These are phyloP conservation scores for Quercus ilex DNA, from an alignment of 306 rosid species.

Conservation along the genomic window DNA sequence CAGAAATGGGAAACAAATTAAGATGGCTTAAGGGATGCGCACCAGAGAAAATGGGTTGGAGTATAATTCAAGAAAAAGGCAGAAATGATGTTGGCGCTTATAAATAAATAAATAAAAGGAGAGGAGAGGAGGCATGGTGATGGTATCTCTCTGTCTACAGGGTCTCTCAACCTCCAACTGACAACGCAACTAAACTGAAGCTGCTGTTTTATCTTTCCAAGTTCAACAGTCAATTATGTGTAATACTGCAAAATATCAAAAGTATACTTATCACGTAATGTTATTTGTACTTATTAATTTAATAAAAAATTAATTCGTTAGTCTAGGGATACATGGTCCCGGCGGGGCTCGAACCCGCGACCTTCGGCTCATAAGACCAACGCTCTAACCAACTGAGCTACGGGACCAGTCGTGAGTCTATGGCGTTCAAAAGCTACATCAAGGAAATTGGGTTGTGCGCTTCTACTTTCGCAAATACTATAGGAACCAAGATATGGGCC, in stretches of 20 bases:
- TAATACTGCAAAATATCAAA: no score
- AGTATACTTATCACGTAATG: no score
- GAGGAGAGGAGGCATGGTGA: slow-evolving; percentile 23
- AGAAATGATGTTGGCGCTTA: no score
- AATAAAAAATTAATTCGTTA: no score
- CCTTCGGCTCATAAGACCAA: slow-evolving; percentile 58
- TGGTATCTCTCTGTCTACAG: slow-evolving; percentile 1
- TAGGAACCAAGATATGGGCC: no score
- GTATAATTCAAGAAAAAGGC: neutral
- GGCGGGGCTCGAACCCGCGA: slow-evolving; percentile 58
- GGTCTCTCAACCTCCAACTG: slow-evolving; percentile 6
- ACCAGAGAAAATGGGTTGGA: slow-evolving; percentile 9
- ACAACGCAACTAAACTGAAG: slow-evolving; percentile 55
- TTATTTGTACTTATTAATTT: no score
- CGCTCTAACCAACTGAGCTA: slow-evolving; percentile 59
- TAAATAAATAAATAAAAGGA: no score
- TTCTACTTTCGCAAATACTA: no score
- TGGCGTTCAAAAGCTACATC: no score
- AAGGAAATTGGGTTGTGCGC: no score
- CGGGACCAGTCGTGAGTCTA: slow-evolving; percentile 27
- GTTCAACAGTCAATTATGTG: slow-evolving; percentile 29
- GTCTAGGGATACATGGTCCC: slow-evolving; percentile 17
- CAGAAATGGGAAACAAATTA: neutral
- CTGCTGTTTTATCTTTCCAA: slow-evolving; percentile 53
- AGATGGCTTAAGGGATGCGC: slow-evolving; percentile 3